Base-by-base conservation (phyloP, 169 alveolate species). In the Pseudocohnilembus persalinus region DNA sequence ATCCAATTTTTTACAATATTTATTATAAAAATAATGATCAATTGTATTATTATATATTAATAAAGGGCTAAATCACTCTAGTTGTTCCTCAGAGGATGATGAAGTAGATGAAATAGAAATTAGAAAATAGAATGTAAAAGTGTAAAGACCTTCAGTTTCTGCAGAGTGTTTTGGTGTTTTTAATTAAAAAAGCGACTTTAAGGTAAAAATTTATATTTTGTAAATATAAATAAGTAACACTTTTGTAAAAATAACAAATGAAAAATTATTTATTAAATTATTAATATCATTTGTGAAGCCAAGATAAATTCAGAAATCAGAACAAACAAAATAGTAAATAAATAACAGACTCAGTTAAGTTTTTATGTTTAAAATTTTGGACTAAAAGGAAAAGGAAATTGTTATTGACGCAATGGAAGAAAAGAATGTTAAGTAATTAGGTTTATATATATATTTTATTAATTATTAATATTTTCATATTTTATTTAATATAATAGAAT, bases 391-490 rank as follows among this genome's bases (percentile, higher is more conserved):
- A 84, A 79, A 92, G 65, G 94, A 93, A 73, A 90, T 95, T 31
- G 95, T 95, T 25, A 88, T 95, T 28, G 89, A 89, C 81, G 96
- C 97, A 29, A 95, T 95, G 97, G 95, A 95, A 81, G 96, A 95
- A 81, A 89, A 84, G 79, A 85, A 74, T 33, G 86, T 77, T 29
- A 68, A 85, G 82, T 77, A 77, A 77, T 31, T 1, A 33, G n/a
- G n/a, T n/a, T n/a, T n/a, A n/a, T n/a, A n/a, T n/a, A n/a, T n/a
- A n/a, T n/a, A n/a, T n/a, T n/a, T n/a, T n/a, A n/a, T n/a, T n/a
- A n/a, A n/a, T n/a, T 73, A n/a, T 25, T 73, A n/a, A 15, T n/a
- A 73, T 25, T 15, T 29, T 15, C 6, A n/a, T 15, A 29, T 73
- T 15, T 73, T 73, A 6, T 4, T 27, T 73, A 15, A n/a, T 73